Base-by-base conservation (phyloP, 495 filamentous ascomycete species). In the Penicillium cinerascens region DNA sequence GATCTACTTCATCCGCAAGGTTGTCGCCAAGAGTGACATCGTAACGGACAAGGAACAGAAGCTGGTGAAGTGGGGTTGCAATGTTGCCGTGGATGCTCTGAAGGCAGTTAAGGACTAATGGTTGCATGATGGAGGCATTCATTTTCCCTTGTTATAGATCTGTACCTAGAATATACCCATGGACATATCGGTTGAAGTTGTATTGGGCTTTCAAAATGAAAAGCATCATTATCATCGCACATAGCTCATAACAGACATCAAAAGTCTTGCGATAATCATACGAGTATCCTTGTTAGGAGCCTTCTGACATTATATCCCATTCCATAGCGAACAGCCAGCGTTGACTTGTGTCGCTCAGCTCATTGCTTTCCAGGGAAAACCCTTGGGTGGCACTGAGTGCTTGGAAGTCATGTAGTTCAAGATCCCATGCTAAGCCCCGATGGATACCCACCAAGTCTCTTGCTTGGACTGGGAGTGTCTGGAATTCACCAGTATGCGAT, bases 1-100 rank as follows among this genome's bases (percentile, higher is more conserved):
- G 51, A 86, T 86, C 39, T 91, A 82, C 62, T 95, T 97, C 64
- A 50, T 96, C 22, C 81, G 79, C 61, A 92, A 86, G 66, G 80
- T 87, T 20, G 82, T 96, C 5, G 76, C 82, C 20, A 89, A 84
- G 61, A 86, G 84, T 0, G 85, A 92, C 59, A 74, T 96, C 58
- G 82, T 83, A 9, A 80, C 74, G 36, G 80, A 88, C 51, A 83
- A 78, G 53, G 82, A 81, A 51, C 71, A 67, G 11, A 73, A 71
- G 42, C 18, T 74, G 33, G 76, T 95, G 15, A 81, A 74, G 66
- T 88, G 85, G 83, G 87, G 82, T 8, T 92, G 87, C 70, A 78
- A 78, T 56, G 74, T 82, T 42, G 85, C 84, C 3, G 69, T 77
- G 45, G 78, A 83, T 68, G 75, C 79, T 13, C 68, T 91, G 35